A percentile compares a stretch with the other conserved stretches of the same genome.
These are phyloP conservation scores for Pulveroboletus ravenelii DNA, from an alignment of 768 basidiomycete species.

Conservation along the genomic window DNA sequence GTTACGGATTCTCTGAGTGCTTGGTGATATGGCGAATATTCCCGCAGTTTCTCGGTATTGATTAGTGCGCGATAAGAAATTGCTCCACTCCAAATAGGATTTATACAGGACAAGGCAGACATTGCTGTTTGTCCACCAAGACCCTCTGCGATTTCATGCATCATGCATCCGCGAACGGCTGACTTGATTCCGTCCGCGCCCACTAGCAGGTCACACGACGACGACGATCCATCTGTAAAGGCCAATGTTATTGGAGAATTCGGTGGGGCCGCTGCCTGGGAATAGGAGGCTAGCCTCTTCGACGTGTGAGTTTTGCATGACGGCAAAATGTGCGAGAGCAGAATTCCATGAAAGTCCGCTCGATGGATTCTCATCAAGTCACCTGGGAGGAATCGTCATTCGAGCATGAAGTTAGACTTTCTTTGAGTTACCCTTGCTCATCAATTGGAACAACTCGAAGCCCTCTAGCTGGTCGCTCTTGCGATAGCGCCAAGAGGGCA, in stretches of 20 bases:
- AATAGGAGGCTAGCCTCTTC: slow-evolving; percentile 58
- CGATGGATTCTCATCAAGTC: slow-evolving; percentile 54
- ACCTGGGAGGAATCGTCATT: slow-evolving; percentile 32
- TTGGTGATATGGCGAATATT: slow-evolving; percentile 43
- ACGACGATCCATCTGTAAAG: slow-evolving; percentile 59
- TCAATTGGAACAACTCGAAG: slow-evolving; percentile 45
- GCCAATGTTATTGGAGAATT: slow-evolving; percentile 38
- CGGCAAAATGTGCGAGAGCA: slow-evolving; percentile 47
- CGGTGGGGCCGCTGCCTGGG: slow-evolving; percentile 37
- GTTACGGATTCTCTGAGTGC: slow-evolving; percentile 44
- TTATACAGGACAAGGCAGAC: slow-evolving; percentile 39
- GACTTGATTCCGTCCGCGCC: slow-evolving; percentile 71
- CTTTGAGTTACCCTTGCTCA: slow-evolving; percentile 46
- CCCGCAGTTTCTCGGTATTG: slow-evolving; percentile 42
- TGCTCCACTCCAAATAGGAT: slow-evolving; percentile 57
- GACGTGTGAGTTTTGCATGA: slow-evolving; percentile 45
- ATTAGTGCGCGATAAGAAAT: slow-evolving; percentile 58
- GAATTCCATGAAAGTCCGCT: slow-evolving; percentile 58
- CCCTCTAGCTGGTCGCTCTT: slow-evolving; percentile 59
- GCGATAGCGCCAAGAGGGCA: slow-evolving; percentile 49
- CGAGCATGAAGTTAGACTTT: background rate
- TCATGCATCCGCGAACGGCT: slow-evolving; percentile 37
- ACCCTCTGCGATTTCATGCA: slow-evolving; percentile 29
- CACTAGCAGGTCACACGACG: slow-evolving; percentile 60
- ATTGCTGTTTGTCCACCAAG: slow-evolving; percentile 38